Percentiles rank a stretch among this genome's conserved stretches.
Conservation (phyloP, 1,284 basidiomycete genomes). For the Malassezia slooffiae region DNA sequence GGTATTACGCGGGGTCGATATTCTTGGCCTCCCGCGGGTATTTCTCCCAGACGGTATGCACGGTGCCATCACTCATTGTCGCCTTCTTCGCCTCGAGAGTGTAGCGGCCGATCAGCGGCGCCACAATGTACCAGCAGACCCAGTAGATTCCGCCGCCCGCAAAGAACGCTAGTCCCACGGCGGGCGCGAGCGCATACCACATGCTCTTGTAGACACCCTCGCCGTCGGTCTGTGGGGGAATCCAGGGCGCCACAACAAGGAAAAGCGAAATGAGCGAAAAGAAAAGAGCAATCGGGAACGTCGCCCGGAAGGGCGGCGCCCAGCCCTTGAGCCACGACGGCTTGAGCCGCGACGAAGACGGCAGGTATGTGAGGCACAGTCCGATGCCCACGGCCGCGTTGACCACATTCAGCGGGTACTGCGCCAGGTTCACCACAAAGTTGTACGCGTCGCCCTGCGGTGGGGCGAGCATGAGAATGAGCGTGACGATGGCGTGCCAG, state of each 20-base stretch:
- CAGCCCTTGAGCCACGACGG: slow-evolving; percentile 22
- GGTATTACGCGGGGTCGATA: no score
- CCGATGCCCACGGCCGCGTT: slow-evolving; percentile 56
- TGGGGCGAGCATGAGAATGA: slow-evolving; percentile 54
- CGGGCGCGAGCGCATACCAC: slow-evolving; percentile 21
- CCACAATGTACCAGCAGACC: slow-evolving; percentile 52
- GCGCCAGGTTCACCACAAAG: slow-evolving; percentile 55
- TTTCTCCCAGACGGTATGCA: no score
- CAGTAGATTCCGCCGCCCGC: slow-evolving; percentile 53
- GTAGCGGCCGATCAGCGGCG: slow-evolving; percentile 53
- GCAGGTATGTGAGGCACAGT: slow-evolving; percentile 48
- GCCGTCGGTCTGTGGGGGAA: slow-evolving; percentile 51
- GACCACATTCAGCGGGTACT: slow-evolving; percentile 51
- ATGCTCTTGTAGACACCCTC: slow-evolving; percentile 7
- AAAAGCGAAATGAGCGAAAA: slow-evolving; percentile 54
- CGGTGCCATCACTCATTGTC: no score
- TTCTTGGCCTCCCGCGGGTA: no score
- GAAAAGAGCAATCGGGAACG: slow-evolving; percentile 54
- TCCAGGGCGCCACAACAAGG: slow-evolving; percentile 54
- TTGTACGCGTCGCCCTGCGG: slow-evolving; percentile 54
- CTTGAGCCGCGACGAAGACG: slow-evolving; percentile 5
- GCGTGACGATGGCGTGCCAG: slow-evolving; percentile 47
- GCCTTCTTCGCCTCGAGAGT: no score
- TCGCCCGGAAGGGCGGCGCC: slow-evolving; percentile 22
- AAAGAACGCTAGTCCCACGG: slow-evolving; percentile 45